Evolutionary conservation across 495 filamentous ascomycete genomes (phyloP).

Genomic region (Penicillium arizonense): DNA sequence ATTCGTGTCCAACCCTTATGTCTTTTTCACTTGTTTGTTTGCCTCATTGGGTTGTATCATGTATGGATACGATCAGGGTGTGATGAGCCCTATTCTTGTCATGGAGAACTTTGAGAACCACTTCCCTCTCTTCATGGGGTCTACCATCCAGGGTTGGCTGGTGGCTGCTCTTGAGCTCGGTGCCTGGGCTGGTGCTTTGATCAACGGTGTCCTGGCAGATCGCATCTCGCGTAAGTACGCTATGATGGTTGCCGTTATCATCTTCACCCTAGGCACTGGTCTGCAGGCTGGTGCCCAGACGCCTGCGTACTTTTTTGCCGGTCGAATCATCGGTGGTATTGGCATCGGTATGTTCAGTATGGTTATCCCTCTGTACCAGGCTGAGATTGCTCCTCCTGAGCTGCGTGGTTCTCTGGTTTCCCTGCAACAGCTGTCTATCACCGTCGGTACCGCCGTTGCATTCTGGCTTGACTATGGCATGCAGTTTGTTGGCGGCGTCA

Average conservation of each 20-base stretch:
- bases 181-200: conserved; percentile 75
- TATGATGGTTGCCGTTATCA: conserved; percentile 63
- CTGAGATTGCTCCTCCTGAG: conserved; percentile 73
- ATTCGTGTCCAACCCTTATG: conserved; percentile 38
- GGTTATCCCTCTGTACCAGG: conserved; percentile 62
- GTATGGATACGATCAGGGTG: conserved; percentile 73
- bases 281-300: conserved; percentile 40
- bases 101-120: conserved; percentile 37
- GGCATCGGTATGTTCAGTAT: conserved; percentile 66
- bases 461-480: conserved; percentile 76
- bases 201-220: conserved; percentile 74
- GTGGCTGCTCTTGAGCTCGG: conserved; percentile 79
- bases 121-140: conserved; percentile 50
- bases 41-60: conserved; percentile 69
- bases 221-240: conserved; percentile 73
- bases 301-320: conserved; percentile 42
- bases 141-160: conserved; percentile 70
- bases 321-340: conserved; percentile 49
- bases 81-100: conserved; percentile 61
- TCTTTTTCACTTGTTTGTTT: conserved; percentile 49
- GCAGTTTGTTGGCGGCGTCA: conserved; percentile 61
- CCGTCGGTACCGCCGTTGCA: conserved; percentile 64
- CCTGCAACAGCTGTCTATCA: conserved; percentile 78
- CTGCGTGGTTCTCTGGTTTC: conserved; percentile 72
- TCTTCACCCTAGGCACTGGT: conserved; percentile 68